Evolutionary conservation across 306 rosid species (phyloP).

Genomic region (Astragalus membranaceus): DNA sequence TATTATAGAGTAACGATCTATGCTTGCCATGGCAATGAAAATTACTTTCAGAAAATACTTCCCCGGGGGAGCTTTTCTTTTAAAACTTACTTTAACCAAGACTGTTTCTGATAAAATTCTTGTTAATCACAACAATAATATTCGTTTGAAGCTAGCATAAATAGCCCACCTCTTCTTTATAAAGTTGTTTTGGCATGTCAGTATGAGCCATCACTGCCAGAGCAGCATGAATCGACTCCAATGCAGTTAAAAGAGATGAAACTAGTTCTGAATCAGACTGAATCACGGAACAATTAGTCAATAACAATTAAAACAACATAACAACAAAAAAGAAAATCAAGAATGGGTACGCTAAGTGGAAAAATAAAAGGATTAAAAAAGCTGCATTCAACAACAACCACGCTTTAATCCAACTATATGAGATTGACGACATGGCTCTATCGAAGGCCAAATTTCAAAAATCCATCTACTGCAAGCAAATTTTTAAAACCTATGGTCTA

Average conservation of each 20-base stretch:
- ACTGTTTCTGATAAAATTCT: background rate
- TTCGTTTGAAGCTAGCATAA: conserved; percentile 6
- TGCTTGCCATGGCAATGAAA: conserved; percentile 11
- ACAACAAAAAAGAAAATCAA: background rate
- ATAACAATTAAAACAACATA: conserved; percentile 14
- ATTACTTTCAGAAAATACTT: conserved; percentile 3
- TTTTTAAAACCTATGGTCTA: background rate
- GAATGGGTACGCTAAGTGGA: background rate
- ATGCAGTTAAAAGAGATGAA: conserved; percentile 65
- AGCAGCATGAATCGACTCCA: conserved; percentile 97
- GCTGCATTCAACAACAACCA: background rate
- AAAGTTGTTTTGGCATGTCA: conserved; percentile 91
- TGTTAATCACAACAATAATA: background rate
- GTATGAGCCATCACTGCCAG: conserved; percentile 75
- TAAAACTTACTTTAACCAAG: background rate
- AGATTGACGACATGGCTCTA: background rate
- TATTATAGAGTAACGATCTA: background rate
- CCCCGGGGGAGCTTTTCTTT: background rate
- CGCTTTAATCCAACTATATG: background rate
- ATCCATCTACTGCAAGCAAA: background rate
- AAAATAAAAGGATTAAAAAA: background rate
- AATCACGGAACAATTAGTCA: conserved; percentile 21
- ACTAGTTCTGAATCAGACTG: conserved; percentile 80
- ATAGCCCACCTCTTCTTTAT: conserved; percentile 79
- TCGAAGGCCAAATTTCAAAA: background rate